Percentiles rank a stretch among this genome's conserved stretches.
Conservation (phyloP, 108 stramenopile species). For the Epithemia pelagica region DNA sequence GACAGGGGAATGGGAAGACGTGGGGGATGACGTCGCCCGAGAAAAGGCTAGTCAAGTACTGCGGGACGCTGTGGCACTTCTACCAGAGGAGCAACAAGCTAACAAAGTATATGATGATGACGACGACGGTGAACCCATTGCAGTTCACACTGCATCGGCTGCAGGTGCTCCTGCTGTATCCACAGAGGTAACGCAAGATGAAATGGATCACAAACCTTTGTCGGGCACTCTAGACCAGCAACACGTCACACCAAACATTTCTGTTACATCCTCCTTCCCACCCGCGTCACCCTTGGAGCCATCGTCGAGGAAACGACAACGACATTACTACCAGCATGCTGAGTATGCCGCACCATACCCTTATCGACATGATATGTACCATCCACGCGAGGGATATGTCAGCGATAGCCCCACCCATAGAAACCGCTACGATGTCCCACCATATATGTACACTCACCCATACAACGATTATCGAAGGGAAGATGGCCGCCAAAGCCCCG, state of each 20-base stretch:
- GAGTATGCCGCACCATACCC: not conserved
- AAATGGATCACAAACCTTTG: not conserved
- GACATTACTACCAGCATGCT: not conserved
- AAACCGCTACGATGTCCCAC: not conserved
- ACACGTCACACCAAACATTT: not conserved
- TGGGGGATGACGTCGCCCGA: conserved; percentile 47
- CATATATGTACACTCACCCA: too few relatives aligned
- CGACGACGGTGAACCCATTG: not conserved
- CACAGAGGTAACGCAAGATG: not conserved
- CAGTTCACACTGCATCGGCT: not conserved
- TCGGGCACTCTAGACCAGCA: not conserved
- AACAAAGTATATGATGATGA: not conserved
- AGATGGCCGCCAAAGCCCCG: too few relatives aligned
- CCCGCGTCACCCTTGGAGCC: not conserved
- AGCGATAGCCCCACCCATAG: not conserved
- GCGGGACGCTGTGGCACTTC: conserved; percentile 60
- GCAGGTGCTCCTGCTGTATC: not conserved
- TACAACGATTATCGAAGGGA: too few relatives aligned
- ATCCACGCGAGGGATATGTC: not conserved
- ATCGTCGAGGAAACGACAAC: not conserved
- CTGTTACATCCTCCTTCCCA: not conserved
- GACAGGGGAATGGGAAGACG: conserved; percentile 47
- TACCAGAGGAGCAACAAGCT: not conserved
- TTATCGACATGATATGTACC: not conserved
- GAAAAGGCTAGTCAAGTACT: conserved; percentile 73